Evolutionary conservation across 2,329 filamentous ascomycete species (phyloP).

Genomic region (Elsinoe batatas): DNA sequence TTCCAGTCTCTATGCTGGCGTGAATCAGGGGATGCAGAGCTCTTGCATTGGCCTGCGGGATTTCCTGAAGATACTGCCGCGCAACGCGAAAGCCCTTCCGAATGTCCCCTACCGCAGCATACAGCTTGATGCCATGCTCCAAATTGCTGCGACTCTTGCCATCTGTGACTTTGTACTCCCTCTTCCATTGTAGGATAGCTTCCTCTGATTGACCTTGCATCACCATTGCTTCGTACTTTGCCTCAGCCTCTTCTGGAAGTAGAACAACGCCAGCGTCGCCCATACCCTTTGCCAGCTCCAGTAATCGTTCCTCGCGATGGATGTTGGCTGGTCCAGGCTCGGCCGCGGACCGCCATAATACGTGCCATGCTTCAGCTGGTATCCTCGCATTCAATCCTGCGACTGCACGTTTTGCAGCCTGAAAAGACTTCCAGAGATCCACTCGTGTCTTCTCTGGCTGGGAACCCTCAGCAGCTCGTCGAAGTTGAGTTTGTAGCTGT

Average conservation of each 20-base stretch:
- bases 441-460: not conserved
- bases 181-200: conserved; percentile 27
- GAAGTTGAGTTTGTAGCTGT: conserved; percentile 14
- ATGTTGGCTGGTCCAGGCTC: conserved; percentile 14
- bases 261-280: conserved; percentile 15
- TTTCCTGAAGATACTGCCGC: conserved; percentile 41
- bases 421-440: conserved; percentile 27
- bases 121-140: conserved; percentile 57
- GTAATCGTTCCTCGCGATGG: conserved; percentile 19
- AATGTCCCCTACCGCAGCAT: conserved; percentile 48
- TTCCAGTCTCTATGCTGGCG: conserved; percentile 48
- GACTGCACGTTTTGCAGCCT: conserved; percentile 18
- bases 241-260: conserved; percentile 20
- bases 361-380: conserved; percentile 25
- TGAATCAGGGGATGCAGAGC: conserved; percentile 60
- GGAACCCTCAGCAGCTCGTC: conserved; percentile 9
- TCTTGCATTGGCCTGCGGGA: conserved; percentile 41
- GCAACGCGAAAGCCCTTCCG: conserved; percentile 49
- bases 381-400: conserved; percentile 19
- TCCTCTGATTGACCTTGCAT: conserved; percentile 20
- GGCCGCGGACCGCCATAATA: conserved; percentile 26
- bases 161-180: conserved; percentile 16
- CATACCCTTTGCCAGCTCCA: conserved; percentile 26
- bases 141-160: conserved; percentile 33
- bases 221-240: conserved; percentile 25